Evolutionary conservation across 768 basidiomycete genomes (phyloP).

Genomic region (Porpolomopsis calyptriformis): DNA sequence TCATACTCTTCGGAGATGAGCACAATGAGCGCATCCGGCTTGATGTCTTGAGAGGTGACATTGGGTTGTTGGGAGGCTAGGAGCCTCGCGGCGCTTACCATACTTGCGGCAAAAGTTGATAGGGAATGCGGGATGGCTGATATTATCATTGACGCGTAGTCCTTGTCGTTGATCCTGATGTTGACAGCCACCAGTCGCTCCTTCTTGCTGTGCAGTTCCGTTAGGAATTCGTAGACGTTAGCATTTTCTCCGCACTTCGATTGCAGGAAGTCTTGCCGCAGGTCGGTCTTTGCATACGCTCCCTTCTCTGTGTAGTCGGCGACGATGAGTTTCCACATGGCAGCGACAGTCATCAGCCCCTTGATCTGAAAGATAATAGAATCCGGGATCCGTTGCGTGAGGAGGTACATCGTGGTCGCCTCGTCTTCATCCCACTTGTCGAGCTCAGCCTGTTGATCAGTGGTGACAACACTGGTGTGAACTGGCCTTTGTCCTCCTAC

Average conservation of each 20-base stretch:
- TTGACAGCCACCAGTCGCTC: conserved; percentile 20
- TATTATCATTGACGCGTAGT: conserved; percentile 24
- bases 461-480: neutral
- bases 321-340: conserved; percentile 22
- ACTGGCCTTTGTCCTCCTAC: conserved; percentile 14
- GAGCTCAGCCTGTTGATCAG: conserved; percentile 5
- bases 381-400: conserved; percentile 25
- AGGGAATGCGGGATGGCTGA: conserved; percentile 20
- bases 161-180: conserved; percentile 20
- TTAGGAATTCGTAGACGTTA: conserved; percentile 21
- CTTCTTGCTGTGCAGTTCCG: conserved; percentile 13
- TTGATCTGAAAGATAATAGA: conserved; percentile 19
- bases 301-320: conserved; percentile 24
- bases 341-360: conserved; percentile 16
- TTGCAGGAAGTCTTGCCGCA: conserved; percentile 20
- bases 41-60: conserved; percentile 6
- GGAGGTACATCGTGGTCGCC: conserved; percentile 20
- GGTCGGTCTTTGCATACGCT: conserved; percentile 20
- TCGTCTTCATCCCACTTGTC: conserved; percentile 26
- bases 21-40: conserved; percentile 15
- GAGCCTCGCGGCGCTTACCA: conserved; percentile 14
- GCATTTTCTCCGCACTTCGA: conserved; percentile 19
- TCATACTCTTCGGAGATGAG: conserved; percentile 22
- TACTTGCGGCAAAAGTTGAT: conserved; percentile 19
- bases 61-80: neutral